phyloP scores from a whole-genome alignment of 2,329 filamentous ascomycete species.

The Coccinonectria pachysandricola region DNA sequence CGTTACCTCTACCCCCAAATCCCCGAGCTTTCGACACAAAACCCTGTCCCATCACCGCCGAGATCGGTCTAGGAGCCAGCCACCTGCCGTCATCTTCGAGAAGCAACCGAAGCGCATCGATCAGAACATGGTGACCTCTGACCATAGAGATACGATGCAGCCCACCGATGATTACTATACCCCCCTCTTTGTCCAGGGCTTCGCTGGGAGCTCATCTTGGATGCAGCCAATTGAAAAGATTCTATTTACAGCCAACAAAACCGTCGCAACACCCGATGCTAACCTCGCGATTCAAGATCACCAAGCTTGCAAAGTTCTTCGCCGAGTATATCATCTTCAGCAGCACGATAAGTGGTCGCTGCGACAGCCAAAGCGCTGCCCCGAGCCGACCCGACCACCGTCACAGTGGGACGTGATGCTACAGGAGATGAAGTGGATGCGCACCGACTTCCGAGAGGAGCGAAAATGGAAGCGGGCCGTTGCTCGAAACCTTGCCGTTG shows the following conservation, averaged over 20 bases:
- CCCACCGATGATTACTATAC: slow-evolving; percentile 54
- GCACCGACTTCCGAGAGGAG: slow-evolving; percentile 90
- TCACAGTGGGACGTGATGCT: slow-evolving; percentile 81
- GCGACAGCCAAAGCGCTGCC: slow-evolving; percentile 73
- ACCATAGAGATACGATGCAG: slow-evolving; percentile 30
- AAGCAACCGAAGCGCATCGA: slow-evolving; percentile 46
- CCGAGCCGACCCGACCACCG: slow-evolving; percentile 66
- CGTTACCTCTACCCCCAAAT: slow-evolving; percentile 34
- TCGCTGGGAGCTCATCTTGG: slow-evolving; percentile 44
- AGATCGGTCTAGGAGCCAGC: slow-evolving; percentile 51
- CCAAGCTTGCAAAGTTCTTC: slow-evolving; percentile 77
- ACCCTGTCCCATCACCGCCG: slow-evolving; percentile 32
- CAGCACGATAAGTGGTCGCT: slow-evolving; percentile 88
- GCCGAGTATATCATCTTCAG: slow-evolving; percentile 82
- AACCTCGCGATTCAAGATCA: slow-evolving; percentile 75
- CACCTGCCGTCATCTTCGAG: slow-evolving; percentile 70
- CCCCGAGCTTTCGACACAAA: slow-evolving; percentile 25
- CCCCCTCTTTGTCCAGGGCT: slow-evolving; percentile 50
- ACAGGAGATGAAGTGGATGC: slow-evolving; percentile 95
- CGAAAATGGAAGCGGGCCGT: slow-evolving; percentile 83
- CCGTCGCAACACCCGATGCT: slow-evolving; percentile 74
- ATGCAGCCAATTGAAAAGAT: slow-evolving; percentile 60
- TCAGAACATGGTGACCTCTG: slow-evolving; percentile 35
- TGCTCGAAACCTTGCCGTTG: slow-evolving; percentile 69
- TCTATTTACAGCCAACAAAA: slow-evolving; percentile 77